These are phyloP conservation scores for Aspergillus hancockii DNA, from an alignment of 495 filamentous ascomycete genomes.

Conservation along the genomic window DNA sequence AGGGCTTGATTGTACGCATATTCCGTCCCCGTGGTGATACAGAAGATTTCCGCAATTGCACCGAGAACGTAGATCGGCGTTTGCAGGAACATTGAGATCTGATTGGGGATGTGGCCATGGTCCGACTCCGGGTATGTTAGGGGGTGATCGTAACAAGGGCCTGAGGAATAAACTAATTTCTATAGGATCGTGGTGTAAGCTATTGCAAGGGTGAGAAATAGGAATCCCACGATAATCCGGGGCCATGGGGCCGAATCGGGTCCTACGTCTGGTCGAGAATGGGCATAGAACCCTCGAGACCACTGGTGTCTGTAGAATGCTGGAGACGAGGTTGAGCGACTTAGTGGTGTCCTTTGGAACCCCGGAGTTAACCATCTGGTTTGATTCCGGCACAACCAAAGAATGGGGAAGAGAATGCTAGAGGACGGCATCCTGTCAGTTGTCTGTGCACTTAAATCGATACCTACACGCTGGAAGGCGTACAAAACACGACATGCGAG, in stretches of 20 bases:
- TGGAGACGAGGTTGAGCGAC: conserved; percentile 15
- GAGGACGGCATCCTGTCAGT: neutral
- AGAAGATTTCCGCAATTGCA: conserved; percentile 61
- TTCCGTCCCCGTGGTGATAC: conserved; percentile 51
- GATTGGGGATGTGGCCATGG: conserved; percentile 31
- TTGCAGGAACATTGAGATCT: conserved; percentile 55
- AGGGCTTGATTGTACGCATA: conserved; percentile 42
- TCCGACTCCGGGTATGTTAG: conserved; percentile 34
- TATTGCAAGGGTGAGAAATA: conserved; percentile 44
- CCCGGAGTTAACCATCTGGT: conserved; percentile 3
- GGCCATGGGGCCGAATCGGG: conserved; percentile 50
- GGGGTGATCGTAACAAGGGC: conserved; percentile 54
- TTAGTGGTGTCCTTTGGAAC: neutral
- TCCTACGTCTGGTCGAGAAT: conserved; percentile 32
- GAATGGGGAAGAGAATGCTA: neutral
- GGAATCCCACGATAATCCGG: conserved; percentile 53
- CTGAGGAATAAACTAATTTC: conserved; percentile 30
- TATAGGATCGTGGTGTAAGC: conserved; percentile 52
- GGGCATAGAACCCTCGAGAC: conserved; percentile 50
- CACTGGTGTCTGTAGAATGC: conserved; percentile 48
- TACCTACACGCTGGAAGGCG: conserved; percentile 13
- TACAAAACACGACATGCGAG: conserved; percentile 42
- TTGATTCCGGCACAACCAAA: conserved; percentile 2
- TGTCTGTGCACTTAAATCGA: neutral
- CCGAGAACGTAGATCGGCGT: conserved; percentile 56